Percentiles rank a stretch among this genome's conserved stretches.
phyloP scores from a whole-genome alignment of 2,329 filamentous ascomycete genomes.

The Sporothrix pseudoabietina region DNA sequence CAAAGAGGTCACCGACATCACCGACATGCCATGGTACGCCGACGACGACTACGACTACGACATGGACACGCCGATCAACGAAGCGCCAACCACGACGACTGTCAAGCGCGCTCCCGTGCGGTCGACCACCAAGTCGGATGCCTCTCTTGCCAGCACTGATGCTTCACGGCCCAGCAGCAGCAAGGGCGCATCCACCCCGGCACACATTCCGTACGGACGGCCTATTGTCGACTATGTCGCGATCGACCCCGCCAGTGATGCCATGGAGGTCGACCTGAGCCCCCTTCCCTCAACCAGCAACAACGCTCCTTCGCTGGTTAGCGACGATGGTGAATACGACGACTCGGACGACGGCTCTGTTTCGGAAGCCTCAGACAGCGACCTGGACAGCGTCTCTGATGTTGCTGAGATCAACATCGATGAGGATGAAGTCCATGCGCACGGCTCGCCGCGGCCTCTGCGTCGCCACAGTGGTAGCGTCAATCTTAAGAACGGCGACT shows the following conservation, averaged over 20 bases:
- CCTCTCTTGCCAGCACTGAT: background rate
- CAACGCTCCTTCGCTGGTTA: constrained; percentile 76
- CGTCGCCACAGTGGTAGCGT: constrained; percentile 49
- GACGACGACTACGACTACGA: constrained; percentile 59
- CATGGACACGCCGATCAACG: constrained; percentile 37
- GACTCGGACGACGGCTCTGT: constrained; percentile 67
- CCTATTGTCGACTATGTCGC: constrained; percentile 41
- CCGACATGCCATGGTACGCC: constrained; percentile 47
- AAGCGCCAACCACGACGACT: constrained; percentile 30
- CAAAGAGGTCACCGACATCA: constrained; percentile 57
- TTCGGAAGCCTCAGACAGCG: constrained; percentile 61
- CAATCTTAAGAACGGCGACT: constrained; percentile 57
- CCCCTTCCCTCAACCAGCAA: constrained; percentile 71
- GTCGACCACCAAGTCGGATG: constrained; percentile 46
- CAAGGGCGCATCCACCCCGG: constrained; percentile 53
- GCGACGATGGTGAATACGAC: constrained; percentile 78
- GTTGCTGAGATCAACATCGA: constrained; percentile 65
- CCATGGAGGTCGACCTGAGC: constrained; percentile 64
- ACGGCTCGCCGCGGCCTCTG: constrained; percentile 44
- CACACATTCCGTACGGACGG: constrained; percentile 47
- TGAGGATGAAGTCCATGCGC: constrained; percentile 50
- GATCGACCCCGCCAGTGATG: constrained; percentile 36
- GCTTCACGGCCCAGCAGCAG: constrained; percentile 55
- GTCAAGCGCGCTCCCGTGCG: constrained; percentile 63
- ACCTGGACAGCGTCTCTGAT: constrained; percentile 62